Conservation (phyloP, 331 rosid species). For the Acacia concinna region DNA sequence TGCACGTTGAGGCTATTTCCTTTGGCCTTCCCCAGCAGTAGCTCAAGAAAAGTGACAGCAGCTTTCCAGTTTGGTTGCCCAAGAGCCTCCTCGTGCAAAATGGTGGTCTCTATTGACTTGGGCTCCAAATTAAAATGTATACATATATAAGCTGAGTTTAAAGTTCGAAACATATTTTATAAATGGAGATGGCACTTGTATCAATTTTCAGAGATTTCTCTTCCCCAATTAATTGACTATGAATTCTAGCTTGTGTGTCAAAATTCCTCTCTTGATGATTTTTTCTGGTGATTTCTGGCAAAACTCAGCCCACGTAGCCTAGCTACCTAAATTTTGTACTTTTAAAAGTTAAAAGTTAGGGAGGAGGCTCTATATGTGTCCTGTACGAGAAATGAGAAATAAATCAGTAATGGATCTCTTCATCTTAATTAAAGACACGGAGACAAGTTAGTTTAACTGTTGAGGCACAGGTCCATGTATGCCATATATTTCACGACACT, state of each 20-base stretch:
- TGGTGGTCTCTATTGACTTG: not conserved
- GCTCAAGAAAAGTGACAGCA: not conserved
- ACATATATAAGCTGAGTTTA: not conserved
- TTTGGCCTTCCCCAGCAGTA: not conserved
- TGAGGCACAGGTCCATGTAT: slow-evolving; percentile 17
- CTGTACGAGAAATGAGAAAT: not conserved
- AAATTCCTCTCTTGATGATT: not conserved
- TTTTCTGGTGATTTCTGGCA: not conserved
- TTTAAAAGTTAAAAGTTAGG: not conserved
- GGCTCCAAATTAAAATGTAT: not conserved
- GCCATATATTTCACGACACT: not conserved
- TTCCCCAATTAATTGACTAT: not conserved
- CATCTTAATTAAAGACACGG: not conserved
- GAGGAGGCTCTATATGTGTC: not conserved
- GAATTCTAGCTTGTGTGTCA: not conserved
- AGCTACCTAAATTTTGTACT: not conserved
- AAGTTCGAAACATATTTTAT: not conserved
- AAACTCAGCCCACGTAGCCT: not conserved
- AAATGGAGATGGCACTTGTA: not conserved
- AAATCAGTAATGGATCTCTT: too few species aligned
- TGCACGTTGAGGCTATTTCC: slow-evolving; percentile 36
- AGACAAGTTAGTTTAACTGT: slow-evolving; percentile 16
- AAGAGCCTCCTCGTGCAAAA: not conserved
- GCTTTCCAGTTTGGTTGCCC: slow-evolving; percentile 13
- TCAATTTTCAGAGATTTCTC: not conserved